Evolutionary conservation across 2,329 filamentous ascomycete species (phyloP), one percentile per base, ranked within the genome.

Genomic region (Apiospora phragmitis): DNA sequence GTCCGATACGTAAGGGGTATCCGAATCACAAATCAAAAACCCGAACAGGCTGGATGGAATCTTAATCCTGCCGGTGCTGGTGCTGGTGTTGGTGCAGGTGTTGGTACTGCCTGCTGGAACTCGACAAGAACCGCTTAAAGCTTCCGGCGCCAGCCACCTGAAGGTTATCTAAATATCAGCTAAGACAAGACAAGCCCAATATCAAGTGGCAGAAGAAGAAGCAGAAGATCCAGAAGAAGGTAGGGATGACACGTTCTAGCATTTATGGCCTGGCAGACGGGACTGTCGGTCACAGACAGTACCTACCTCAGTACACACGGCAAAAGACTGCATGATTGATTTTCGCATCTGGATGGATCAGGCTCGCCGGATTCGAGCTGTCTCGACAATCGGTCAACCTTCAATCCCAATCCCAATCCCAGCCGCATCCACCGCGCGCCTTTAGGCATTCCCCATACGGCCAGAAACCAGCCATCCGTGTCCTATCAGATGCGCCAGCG

Each of bases 311-410:
- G 16, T 59, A 55, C 16, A 11, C 26, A 59, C 51, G 12, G 9
- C 51, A 11, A 21, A 35, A 59, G 11, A 59, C 18, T 59, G 51
- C 51, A 59, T 59, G 55, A 62, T 62, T 35, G 55, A 62, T 62
- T 62, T 62, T 62, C 55, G 32, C 55, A 62, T 62, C 55, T n/a
- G 47, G 29, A 62, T 62, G 55, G 55, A 62, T 62, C 55, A 62
- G 55, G 55, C 32, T 12, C 55, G 55, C 38, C 7, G 55, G 55
- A 38, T 62, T 62, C 55, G 55, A 62, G 32, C 55, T 38, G 55
- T 62, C 55, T 62, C 32, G 55, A 62, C 55, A n/a, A 62, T 62
- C 55, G 51, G 51, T 59, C 51, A 59, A 59, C 51, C 55, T 38
- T 9, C 18, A 35, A 35, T 35, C 51, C 51, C 51, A n/a, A 21